These are phyloP conservation scores for Thymus mandschuricus DNA, from an alignment of 257 asterid species.

Conservation along the genomic window DNA sequence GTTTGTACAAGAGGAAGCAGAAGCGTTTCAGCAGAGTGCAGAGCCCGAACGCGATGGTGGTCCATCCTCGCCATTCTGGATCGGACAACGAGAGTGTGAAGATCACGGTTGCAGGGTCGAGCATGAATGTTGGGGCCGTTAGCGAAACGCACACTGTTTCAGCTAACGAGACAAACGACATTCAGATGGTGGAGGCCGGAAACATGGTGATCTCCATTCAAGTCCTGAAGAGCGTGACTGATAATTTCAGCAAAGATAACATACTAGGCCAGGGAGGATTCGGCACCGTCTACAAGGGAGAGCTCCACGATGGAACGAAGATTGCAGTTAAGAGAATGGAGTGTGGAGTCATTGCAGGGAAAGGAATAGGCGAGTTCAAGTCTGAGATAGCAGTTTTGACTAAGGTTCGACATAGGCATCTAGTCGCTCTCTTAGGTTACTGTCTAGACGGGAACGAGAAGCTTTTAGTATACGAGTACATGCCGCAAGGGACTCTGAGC, in stretches of 20 bases:
- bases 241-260: slow-evolving; percentile 69
- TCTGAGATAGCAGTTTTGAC: slow-evolving; percentile 94
- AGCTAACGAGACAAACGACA: slow-evolving; percentile 51
- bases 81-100: slow-evolving; percentile 79
- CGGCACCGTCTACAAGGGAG: slow-evolving; percentile 91
- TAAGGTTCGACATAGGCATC: slow-evolving; percentile 87
- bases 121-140: slow-evolving; percentile 61
- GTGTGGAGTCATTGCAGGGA: slow-evolving; percentile 74
- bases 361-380: slow-evolving; percentile 77
- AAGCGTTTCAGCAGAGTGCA: slow-evolving; percentile 74
- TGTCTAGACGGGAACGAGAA: slow-evolving; percentile 92
- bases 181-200: slow-evolving; percentile 92
- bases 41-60: slow-evolving; percentile 75
- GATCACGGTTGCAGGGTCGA: slow-evolving; percentile 89
- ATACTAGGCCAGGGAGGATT: slow-evolving; percentile 88
- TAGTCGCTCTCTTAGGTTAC: slow-evolving; percentile 90
- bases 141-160: slow-evolving; percentile 65
- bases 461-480: slow-evolving; percentile 83
- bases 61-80: slow-evolving; percentile 86
- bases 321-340: slow-evolving; percentile 98
- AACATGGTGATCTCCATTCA: slow-evolving; percentile 92
- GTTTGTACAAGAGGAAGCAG: slow-evolving; percentile 69
- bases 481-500: slow-evolving; percentile 96
- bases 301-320: slow-evolving; percentile 85
- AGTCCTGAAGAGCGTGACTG: slow-evolving; percentile 77